Evolutionary conservation across 2,329 filamentous ascomycete species (phyloP), one percentile per base, ranked within the genome.

Genomic region (Penicillium concentricum): DNA sequence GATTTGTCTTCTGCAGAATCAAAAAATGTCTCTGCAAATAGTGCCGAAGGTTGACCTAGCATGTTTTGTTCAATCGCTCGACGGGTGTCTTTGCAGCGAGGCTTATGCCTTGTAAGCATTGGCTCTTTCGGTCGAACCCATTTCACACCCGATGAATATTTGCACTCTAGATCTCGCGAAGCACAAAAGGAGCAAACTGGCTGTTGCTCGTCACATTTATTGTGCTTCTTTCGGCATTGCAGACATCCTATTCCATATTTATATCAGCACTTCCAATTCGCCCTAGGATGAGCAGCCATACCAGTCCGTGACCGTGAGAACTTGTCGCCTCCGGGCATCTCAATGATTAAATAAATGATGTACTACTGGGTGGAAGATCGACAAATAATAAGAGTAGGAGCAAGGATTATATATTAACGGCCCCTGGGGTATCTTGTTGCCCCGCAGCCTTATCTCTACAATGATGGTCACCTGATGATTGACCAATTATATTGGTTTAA

Each of bases 191-290:
- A 59, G 32, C 64, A 67, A 4, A 18, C 4, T 15, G 64, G 63
- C 2, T 30, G 54, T 26, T 57, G 51, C 30, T 64, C 64, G 15
- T 64, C 64, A 39, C 64, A 67, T 56, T 67, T 65, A n/a, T 61
- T 47, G 43, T 65, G 63, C 15, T 61, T 65, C 18, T 43, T 60
- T 39, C 64, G 63, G 45, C 61, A 67, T 39, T 59, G 54, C 15
- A 65, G 60, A 47, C 64, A 67, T 18, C 63, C 64, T 66, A 28
- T 15, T 30, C 38, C 16, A 18, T 0, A 10, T 35, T 5, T 35
- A 34, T 26, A 51, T 61, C 18, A 61, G 58, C 16, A 15, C 35
- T 15, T 32, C 15, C 10, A 43, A 9, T 28, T 34, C 7, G 16
- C 18, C 13, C 10, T 6, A 10, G 5, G 15, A 18, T 8, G 16